Evolutionary conservation across 2,329 filamentous ascomycete genomes (phyloP).

Genomic region (Dothideomycetes sp.): DNA sequence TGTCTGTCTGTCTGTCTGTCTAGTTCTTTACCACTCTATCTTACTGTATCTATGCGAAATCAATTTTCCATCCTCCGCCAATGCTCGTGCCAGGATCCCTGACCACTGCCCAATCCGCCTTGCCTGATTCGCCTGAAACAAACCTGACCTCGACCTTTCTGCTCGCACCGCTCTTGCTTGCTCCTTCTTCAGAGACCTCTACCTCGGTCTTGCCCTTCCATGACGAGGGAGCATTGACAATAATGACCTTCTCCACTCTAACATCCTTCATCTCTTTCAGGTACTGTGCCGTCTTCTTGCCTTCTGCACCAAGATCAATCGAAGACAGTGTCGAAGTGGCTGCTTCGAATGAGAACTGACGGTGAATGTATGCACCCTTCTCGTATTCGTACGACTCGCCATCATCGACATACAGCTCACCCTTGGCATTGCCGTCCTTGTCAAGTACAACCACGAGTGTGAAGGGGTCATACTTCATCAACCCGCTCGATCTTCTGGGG

Average conservation of each 20-base stretch:
- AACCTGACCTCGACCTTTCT: slow-evolving; percentile 52
- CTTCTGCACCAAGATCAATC: slow-evolving; percentile 50
- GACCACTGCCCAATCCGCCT: slow-evolving; percentile 55
- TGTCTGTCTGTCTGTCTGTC: slow-evolving; percentile 1
- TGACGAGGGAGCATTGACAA: slow-evolving; percentile 66
- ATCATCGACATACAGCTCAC: slow-evolving; percentile 84
- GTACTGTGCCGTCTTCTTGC: slow-evolving; percentile 61
- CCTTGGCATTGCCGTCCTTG: slow-evolving; percentile 62
- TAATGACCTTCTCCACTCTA: slow-evolving; percentile 69
- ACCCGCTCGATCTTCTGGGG: slow-evolving; percentile 70
- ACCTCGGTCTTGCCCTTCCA: slow-evolving; percentile 61
- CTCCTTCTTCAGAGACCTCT: slow-evolving; percentile 53
- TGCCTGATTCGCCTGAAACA: slow-evolving; percentile 41
- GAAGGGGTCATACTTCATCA: slow-evolving; percentile 94
- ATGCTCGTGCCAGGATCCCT: slow-evolving; percentile 55
- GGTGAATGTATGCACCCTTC: slow-evolving; percentile 79
- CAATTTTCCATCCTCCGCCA: slow-evolving; percentile 54
- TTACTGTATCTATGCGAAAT: slow-evolving; percentile 31
- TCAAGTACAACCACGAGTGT: slow-evolving; percentile 73
- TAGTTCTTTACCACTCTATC: neutral
- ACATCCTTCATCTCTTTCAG: slow-evolving; percentile 71
- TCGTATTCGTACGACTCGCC: slow-evolving; percentile 87
- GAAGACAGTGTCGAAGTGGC: slow-evolving; percentile 53
- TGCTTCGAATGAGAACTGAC: slow-evolving; percentile 59
- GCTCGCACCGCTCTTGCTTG: slow-evolving; percentile 33